Base-by-base conservation (phyloP, 1,284 basidiomycete genomes). In the Mycosarcoma mackinlayi region DNA sequence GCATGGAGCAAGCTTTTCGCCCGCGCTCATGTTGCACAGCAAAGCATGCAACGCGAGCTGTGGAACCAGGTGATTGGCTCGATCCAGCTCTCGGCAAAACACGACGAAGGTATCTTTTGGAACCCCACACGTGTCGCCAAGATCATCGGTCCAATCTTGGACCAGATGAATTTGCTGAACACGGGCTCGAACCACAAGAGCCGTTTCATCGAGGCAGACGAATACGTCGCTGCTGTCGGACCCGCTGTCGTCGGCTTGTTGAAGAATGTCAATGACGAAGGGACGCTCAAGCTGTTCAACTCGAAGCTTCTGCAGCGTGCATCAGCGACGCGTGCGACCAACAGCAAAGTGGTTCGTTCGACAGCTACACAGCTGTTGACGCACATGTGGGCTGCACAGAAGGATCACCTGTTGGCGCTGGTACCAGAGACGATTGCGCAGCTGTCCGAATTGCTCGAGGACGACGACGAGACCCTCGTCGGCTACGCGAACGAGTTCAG, bases 31-130 rank as follows among this genome's bases (percentile, higher is more conserved):
- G n/a, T n/a, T 5, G 25, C 13, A 14, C 34, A 38, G 58, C 25
- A 37, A 37, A 11, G 42, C 25, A 21, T 48, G 21, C 46, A 58
- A 40, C 61, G 30, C 44, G 60, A 72, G 39, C 63, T 93, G 1
- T 95, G 93, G 92, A 82, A 83, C 1, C 85, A 88, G 3, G 84
- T 91, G 3, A 78, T 95, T 4, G 82, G 86, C 13, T 87, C 88
- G 4, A 78, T 97, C 6, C 86, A 86, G 2, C 90, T 90, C 75
- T 90, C 90, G 23, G 86, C 96, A 57, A 85, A 86, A 51, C 87
- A 87, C 38, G 94, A 98, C 78, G 92, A 96, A 72, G 90, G 90
- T 74, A 87, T 91, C 18, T 96, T 91, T 86, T 97, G 94, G 94
- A 89, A 91, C 23, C 89, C 92, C 60, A 88, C 91, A 68, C 90